phyloP scores from a whole-genome alignment of 805 yeast genomes.

The Ogataea methylovora region DNA sequence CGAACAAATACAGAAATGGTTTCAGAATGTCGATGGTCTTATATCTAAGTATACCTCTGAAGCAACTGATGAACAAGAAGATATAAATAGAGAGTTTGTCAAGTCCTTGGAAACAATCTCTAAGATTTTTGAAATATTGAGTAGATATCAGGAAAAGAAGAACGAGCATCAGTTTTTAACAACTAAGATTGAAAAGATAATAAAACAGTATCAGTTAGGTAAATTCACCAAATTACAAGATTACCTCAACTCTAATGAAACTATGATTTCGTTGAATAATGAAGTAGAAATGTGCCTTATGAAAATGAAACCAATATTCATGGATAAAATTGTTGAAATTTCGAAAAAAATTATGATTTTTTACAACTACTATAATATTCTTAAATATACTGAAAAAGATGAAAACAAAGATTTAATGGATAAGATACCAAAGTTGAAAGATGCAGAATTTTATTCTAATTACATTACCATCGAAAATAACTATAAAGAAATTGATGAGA shows the following conservation, averaged over 20 bases:
- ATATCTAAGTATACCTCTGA: no score
- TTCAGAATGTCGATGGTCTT: no score
- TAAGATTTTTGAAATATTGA: conserved; percentile 13
- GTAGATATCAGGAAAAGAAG: conserved; percentile 1
- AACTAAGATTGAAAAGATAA: conserved; percentile 10
- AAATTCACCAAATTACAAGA: conserved; percentile 9
- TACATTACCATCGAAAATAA: conserved; percentile 5
- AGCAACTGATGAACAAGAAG: conserved; percentile 4
- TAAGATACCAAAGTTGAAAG: conserved; percentile 20
- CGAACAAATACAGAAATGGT: no score
- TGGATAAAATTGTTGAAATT: conserved; percentile 15
- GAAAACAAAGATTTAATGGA: conserved; percentile 8
- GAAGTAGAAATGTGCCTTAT: conserved; percentile 17
- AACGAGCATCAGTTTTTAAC: not conserved
- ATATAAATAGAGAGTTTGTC: conserved; percentile 13
- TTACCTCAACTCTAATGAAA: conserved; percentile 13
- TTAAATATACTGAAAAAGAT: conserved; percentile 11
- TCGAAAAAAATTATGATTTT: conserved; percentile 16
- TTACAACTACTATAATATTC: conserved; percentile 13
- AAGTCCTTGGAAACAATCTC: conserved; percentile 19
- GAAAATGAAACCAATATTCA: conserved; percentile 17
- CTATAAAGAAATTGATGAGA: conserved; percentile 14
- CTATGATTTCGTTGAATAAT: conserved; percentile 14
- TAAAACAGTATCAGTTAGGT: conserved; percentile 13
- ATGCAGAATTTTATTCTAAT: conserved; percentile 4